A percentile compares a stretch with the other conserved stretches of the same genome.
Conservation (phyloP, 148 eudicot species). For the Fagopyrum esculentum region DNA sequence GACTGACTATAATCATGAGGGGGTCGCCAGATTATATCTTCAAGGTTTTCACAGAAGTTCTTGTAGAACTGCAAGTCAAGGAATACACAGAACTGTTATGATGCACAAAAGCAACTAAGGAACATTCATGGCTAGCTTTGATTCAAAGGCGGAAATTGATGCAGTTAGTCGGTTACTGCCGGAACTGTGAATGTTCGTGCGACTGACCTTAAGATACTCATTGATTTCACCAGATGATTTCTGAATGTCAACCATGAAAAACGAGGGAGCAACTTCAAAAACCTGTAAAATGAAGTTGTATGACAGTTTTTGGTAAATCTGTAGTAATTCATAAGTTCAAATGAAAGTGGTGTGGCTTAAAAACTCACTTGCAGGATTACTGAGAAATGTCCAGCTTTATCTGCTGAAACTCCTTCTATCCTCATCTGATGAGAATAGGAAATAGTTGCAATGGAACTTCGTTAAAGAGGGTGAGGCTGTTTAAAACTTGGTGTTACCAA, state of each 20-base stretch:
- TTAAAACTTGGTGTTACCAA: no score
- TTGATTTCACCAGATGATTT: constrained; percentile 70
- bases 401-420: constrained; percentile 79
- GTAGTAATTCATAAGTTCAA: neutral
- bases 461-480: no score
- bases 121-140: neutral
- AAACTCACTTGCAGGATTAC: constrained; percentile 72
- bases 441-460: no score
- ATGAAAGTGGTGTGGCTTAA: neutral
- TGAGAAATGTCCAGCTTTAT: constrained; percentile 64
- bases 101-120: neutral
- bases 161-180: no score
- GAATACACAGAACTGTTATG: neutral
- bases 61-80: constrained; percentile 60
- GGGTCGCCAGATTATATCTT: constrained; percentile 89
- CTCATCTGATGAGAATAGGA: constrained; percentile 55
- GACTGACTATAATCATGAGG: constrained; percentile 50
- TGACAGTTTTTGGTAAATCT: neutral
- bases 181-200: neutral
- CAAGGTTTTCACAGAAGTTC: constrained; percentile 79
- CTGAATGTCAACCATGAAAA: constrained; percentile 87
- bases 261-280: constrained; percentile 75
- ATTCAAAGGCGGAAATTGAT: no score
- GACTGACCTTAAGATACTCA: constrained; percentile 69
- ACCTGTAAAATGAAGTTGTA: constrained; percentile 30